phyloP scores from a whole-genome alignment of 2,329 filamentous ascomycete species.

The Cytospora piceae region DNA sequence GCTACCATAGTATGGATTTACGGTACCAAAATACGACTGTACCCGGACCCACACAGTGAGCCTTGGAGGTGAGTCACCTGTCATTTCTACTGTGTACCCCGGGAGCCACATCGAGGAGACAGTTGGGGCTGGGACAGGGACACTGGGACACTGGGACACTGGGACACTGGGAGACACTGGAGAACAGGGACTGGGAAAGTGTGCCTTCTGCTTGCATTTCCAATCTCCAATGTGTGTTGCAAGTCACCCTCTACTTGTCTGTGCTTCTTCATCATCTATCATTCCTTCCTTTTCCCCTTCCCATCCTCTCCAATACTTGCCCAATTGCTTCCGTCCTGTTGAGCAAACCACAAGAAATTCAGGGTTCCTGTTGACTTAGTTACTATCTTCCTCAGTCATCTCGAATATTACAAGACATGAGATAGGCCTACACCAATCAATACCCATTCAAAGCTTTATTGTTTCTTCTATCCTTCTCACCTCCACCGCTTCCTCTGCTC shows the following conservation, averaged over 20 bases:
- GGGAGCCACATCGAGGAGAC: not conserved
- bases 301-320: not conserved
- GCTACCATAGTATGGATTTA: constrained; percentile 1
- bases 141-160: no score
- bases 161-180: no score
- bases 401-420: constrained; percentile 6
- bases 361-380: not conserved
- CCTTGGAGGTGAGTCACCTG: not conserved
- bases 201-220: not conserved
- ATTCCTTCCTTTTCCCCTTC: constrained; percentile 4
- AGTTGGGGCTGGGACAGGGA: not conserved
- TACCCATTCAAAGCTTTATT: constrained; percentile 1
- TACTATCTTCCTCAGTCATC: not conserved
- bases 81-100: not conserved
- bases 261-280: constrained; percentile 25
- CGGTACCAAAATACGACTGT: constrained; percentile 6
- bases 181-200: not conserved
- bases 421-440: constrained; percentile 15
- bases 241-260: constrained; percentile 6
- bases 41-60: constrained; percentile 20
- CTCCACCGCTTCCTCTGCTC: constrained; percentile 1
- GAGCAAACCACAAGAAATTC: constrained; percentile 1
- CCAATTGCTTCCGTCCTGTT: constrained; percentile 19
- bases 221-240: not conserved
- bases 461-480: constrained; percentile 4